These are phyloP conservation scores for Andrographis paniculata DNA, from an alignment of 305 asterid genomes.

Conservation along the genomic window DNA sequence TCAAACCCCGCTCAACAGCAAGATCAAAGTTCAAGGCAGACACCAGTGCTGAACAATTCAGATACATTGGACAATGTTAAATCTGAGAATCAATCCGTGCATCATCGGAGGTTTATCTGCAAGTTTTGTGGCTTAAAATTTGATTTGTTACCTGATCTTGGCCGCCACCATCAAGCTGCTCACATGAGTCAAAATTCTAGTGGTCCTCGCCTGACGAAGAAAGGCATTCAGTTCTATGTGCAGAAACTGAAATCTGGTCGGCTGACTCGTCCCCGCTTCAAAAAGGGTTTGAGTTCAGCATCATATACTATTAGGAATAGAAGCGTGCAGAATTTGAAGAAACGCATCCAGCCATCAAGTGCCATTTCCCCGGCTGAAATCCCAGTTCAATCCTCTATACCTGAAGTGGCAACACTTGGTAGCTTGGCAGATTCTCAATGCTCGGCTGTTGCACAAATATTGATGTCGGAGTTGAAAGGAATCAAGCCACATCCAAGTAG, in stretches of 20 bases:
- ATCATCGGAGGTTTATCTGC: constrained; percentile 63
- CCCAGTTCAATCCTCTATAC: constrained; percentile 33
- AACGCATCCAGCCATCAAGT: constrained; percentile 50
- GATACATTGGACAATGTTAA: constrained; percentile 26
- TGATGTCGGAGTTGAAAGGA: constrained; percentile 66
- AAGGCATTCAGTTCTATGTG: constrained; percentile 73
- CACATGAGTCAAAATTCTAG: constrained; percentile 64
- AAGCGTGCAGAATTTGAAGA: constrained; percentile 67
- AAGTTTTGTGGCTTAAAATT: constrained; percentile 93
- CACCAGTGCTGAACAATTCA: constrained; percentile 27
- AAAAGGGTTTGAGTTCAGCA: constrained; percentile 58
- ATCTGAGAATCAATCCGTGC: constrained; percentile 40
- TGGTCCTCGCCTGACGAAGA: constrained; percentile 64
- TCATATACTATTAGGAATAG: constrained; percentile 71
- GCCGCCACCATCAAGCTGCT: constrained; percentile 99
- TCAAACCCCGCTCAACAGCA: constrained; percentile 35
- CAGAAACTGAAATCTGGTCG: constrained; percentile 83
- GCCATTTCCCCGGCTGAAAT: constrained; percentile 32
- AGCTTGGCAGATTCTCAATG: constrained; percentile 82
- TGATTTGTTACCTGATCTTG: constrained; percentile 98
- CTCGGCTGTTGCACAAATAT: constrained; percentile 67
- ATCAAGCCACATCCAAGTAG: constrained; percentile 72
- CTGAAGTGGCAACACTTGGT: constrained; percentile 54
- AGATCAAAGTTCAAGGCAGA: constrained; percentile 27
- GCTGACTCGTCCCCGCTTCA: constrained; percentile 67